Evolutionary conservation across 352 stramenopile genomes (phyloP).

Genomic region (Halophytophthora batemanensis): DNA sequence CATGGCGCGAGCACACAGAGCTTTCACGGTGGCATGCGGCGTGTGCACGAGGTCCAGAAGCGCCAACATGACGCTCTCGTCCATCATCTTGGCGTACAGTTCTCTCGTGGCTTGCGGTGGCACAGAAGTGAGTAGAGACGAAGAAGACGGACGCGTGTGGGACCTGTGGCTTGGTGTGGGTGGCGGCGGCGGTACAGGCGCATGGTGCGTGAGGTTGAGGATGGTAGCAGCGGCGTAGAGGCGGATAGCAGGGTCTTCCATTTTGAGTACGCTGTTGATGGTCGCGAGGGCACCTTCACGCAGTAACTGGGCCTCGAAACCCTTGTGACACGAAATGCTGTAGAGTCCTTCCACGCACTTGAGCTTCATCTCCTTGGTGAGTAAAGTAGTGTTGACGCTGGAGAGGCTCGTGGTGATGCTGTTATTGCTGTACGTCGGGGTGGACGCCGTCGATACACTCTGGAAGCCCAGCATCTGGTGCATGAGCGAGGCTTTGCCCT

Average conservation of each 20-base stretch:
- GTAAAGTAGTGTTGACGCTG: constrained; percentile 18
- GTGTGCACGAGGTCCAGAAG: constrained; percentile 72
- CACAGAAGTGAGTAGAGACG: constrained; percentile 10
- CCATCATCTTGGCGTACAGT: constrained; percentile 68
- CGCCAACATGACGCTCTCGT: constrained; percentile 53
- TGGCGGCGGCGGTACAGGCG: constrained; percentile 11
- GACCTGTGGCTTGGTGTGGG: constrained; percentile 20
- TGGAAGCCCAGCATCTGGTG: constrained; percentile 27
- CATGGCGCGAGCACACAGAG: constrained; percentile 60
- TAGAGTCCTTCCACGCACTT: constrained; percentile 77
- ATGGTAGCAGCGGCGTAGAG: constrained; percentile 70
- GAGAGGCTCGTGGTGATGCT: not conserved
- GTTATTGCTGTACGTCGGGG: constrained; percentile 4
- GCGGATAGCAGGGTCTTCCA: constrained; percentile 61
- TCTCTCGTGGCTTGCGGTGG: constrained; percentile 38
- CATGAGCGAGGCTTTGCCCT: constrained; percentile 10
- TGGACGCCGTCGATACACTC: constrained; percentile 9
- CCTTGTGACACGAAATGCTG: constrained; percentile 70
- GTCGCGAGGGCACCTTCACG: constrained; percentile 61
- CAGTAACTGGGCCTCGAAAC: constrained; percentile 75
- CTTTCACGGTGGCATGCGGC: constrained; percentile 57
- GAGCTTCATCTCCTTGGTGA: constrained; percentile 73
- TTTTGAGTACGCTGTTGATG: constrained; percentile 59
- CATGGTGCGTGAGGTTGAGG: constrained; percentile 59
- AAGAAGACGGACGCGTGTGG: constrained; percentile 13